These are phyloP conservation scores for Gaeumannomyces sp. DNA, from an alignment of 2,329 filamentous ascomycete species.

Conservation along the genomic window DNA sequence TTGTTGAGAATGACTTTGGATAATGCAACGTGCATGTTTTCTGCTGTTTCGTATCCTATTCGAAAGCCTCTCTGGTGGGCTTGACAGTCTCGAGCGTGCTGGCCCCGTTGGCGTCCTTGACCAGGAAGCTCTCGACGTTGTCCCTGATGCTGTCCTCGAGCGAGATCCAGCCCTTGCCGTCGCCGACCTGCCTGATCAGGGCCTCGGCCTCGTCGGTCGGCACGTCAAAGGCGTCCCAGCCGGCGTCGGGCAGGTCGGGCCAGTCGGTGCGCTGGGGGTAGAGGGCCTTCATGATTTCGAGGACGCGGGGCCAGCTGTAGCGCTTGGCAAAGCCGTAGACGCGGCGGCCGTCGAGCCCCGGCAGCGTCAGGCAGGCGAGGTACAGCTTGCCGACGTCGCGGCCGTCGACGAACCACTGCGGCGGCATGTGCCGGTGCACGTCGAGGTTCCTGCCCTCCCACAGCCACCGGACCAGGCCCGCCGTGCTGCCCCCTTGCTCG, in stretches of 20 bases:
- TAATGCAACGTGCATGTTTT: no score
- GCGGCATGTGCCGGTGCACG: conserved; percentile 17
- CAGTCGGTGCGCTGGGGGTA: conserved; percentile 22
- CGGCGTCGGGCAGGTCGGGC: conserved; percentile 18
- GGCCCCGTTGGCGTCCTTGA: not conserved
- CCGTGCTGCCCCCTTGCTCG: conserved; percentile 26
- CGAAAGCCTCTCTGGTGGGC: not conserved
- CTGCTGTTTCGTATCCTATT: not conserved
- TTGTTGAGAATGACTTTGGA: no score
- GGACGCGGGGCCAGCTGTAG: conserved; percentile 25
- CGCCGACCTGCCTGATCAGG: conserved; percentile 1
- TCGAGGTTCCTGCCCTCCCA: conserved; percentile 21
- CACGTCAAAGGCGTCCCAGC: conserved; percentile 22
- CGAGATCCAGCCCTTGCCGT: conserved; percentile 4
- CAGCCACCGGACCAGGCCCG: conserved; percentile 26
- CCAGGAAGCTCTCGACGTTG: conserved; percentile 5
- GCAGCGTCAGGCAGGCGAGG: conserved; percentile 23
- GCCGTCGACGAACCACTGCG: conserved; percentile 27
- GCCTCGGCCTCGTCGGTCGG: conserved; percentile 7
- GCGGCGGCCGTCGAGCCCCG: conserved; percentile 23
- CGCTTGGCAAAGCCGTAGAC: conserved; percentile 25
- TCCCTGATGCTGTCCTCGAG: conserved; percentile 3
- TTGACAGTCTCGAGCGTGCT: not conserved
- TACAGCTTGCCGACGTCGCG: conserved; percentile 25
- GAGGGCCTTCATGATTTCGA: conserved; percentile 22